Conservation (phyloP, 257 asterid genomes). For the Nyctanthes arbortristis region DNA sequence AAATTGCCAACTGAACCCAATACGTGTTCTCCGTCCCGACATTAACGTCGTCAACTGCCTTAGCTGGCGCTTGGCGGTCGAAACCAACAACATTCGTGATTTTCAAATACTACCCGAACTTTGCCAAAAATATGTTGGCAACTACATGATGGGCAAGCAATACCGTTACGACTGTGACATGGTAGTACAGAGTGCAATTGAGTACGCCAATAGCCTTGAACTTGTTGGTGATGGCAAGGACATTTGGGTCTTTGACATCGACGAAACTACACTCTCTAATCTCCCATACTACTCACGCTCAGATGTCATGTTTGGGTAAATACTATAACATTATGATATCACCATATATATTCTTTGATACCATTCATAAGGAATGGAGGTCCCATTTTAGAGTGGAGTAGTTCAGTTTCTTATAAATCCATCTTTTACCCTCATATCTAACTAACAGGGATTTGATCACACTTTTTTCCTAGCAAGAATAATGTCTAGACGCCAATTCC, state of each 20-base stretch:
- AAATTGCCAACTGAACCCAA: constrained; percentile 25
- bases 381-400: no score
- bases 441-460: no score
- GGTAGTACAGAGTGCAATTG: constrained; percentile 41
- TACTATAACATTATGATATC: no score
- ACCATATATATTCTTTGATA: no score
- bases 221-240: constrained; percentile 36
- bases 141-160: constrained; percentile 54
- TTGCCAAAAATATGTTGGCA: constrained; percentile 44
- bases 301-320: constrained; percentile 49
- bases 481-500: no score
- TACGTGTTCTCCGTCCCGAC: constrained; percentile 38
- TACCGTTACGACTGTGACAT: constrained; percentile 44
- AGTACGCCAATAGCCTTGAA: constrained; percentile 30
- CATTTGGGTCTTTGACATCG: constrained; percentile 55
- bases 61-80: constrained; percentile 65
- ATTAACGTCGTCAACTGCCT: constrained; percentile 40
- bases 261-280: constrained; percentile 53
- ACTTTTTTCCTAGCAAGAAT: no score
- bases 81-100: constrained; percentile 42
- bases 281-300: constrained; percentile 38
- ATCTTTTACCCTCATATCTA: no score
- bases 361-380: no score
- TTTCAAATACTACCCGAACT: constrained; percentile 41
- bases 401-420: no score